Conservation (phyloP, 1,284 basidiomycete genomes). For the Wolfiporia cocos region DNA sequence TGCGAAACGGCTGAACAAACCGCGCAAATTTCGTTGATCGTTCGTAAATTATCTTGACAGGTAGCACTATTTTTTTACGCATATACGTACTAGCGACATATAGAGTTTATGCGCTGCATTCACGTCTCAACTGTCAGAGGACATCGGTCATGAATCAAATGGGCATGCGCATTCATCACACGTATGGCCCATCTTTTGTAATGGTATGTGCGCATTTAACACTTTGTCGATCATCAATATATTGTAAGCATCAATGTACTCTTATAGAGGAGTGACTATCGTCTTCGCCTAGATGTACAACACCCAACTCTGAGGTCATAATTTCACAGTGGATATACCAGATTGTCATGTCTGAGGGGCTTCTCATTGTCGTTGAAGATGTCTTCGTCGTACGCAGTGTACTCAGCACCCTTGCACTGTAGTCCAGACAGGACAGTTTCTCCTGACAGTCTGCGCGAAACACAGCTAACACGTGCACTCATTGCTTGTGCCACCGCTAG, state of each 20-base stretch:
- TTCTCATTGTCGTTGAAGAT: not conserved
- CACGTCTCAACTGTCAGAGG: not conserved
- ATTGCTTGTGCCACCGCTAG: slow-evolving; percentile 11
- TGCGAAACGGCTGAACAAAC: too few relatives aligned
- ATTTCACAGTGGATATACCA: not conserved
- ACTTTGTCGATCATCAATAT: too few relatives aligned
- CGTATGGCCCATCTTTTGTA: not conserved
- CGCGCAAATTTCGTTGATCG: too few relatives aligned
- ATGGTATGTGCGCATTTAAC: not conserved
- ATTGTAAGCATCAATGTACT: not conserved
- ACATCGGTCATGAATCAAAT: not conserved
- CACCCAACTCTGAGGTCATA: not conserved
- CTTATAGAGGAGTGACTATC: not conserved
- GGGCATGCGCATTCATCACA: not conserved
- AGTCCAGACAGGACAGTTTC: too few relatives aligned
- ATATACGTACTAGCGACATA: too few relatives aligned
- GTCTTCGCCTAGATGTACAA: not conserved
- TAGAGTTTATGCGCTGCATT: too few relatives aligned
- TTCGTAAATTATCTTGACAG: too few relatives aligned
- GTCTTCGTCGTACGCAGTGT: not conserved
- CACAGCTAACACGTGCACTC: slow-evolving; percentile 12
- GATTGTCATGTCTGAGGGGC: not conserved
- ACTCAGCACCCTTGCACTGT: not conserved
- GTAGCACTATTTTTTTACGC: too few relatives aligned
- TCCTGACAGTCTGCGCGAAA: slow-evolving; percentile 6